Conservation (phyloP, 208 protist species). For the Acanthamoeba sp. region DNA sequence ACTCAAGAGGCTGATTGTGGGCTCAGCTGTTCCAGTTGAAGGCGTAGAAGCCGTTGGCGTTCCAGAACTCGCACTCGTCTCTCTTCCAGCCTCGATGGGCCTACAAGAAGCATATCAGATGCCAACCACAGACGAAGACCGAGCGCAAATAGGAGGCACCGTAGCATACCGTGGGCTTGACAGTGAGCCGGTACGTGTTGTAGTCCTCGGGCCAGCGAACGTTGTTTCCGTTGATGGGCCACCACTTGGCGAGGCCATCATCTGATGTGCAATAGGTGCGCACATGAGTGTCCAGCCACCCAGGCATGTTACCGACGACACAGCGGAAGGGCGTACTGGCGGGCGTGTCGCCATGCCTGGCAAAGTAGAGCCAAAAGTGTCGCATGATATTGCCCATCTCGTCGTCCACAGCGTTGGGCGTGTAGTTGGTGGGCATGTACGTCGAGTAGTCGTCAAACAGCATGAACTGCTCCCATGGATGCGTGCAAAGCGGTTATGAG, state of each 20-base stretch:
- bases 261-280: background rate
- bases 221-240: constrained; percentile 24
- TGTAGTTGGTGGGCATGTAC: background rate
- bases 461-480: background rate
- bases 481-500: background rate
- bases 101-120: too few relatives aligned
- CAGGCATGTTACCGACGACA: background rate
- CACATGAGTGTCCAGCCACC: too few relatives aligned
- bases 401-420: background rate
- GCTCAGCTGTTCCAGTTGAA: constrained; percentile 39
- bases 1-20: too few relatives aligned
- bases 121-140: too few relatives aligned
- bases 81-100: constrained; percentile 4
- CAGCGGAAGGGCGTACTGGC: too few relatives aligned
- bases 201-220: background rate
- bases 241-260: background rate
- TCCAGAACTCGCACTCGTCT: constrained; percentile 22
- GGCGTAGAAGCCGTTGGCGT: constrained; percentile 19
- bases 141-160: too few relatives aligned
- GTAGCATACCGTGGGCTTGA: background rate
- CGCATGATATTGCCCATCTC: constrained; percentile 18
- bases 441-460: constrained; percentile 8
- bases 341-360: constrained; percentile 6
- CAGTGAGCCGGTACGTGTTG: constrained; percentile 19
- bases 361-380: constrained; percentile 18